Base-by-base conservation (phyloP, 257 asterid genomes). In the Capsicum pubescens region DNA sequence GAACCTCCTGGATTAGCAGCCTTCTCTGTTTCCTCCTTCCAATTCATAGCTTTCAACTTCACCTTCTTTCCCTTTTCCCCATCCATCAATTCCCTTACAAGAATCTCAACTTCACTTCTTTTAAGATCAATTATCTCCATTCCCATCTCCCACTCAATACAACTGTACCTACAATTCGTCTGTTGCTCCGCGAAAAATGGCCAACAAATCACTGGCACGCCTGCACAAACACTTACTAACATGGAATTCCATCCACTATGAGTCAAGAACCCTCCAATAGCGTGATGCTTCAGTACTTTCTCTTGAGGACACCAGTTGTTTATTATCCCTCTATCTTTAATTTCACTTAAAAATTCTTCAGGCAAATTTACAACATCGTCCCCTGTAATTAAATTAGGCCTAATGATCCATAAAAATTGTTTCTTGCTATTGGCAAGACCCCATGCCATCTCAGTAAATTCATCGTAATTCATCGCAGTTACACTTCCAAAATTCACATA, bases 361-460 rank as follows among this genome's bases (percentile, higher is more conserved):
- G 52, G 76, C 52, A 68, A 15, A 7, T 14, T 68, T 36, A 68
- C 76, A 35, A 12, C 36, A 21, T n/a, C n/a, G n/a, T 36, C 52
- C 21, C 76, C 76, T 68, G 76, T 7, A 68, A 68, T 68, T 68
- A 68, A 68, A 68, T 68, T 52, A 68, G 76, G 13, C 26, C 52
- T 68, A 68, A 68, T 68, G 0, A 68, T 15, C 76, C 76, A 68
- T 36, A 35, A 68, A 68, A 68, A 36, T 0, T 36, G 21, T 0
- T 36, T 68, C 52, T 68, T 68, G 5, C 13, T 7, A 68, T 36
- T 68, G 36, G 76, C 76, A 14, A 68, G 50, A 36, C 52, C 76
- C 76, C 52, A 68, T 68, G 76, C 76, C 76, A 68, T 68, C 36
- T 68, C 76, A 6, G 9, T 68, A 68, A 68, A 68, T 68, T 68